These are phyloP conservation scores for Wickerhamomyces pijperi DNA, from an alignment of 805 yeast species.

Conservation along the genomic window DNA sequence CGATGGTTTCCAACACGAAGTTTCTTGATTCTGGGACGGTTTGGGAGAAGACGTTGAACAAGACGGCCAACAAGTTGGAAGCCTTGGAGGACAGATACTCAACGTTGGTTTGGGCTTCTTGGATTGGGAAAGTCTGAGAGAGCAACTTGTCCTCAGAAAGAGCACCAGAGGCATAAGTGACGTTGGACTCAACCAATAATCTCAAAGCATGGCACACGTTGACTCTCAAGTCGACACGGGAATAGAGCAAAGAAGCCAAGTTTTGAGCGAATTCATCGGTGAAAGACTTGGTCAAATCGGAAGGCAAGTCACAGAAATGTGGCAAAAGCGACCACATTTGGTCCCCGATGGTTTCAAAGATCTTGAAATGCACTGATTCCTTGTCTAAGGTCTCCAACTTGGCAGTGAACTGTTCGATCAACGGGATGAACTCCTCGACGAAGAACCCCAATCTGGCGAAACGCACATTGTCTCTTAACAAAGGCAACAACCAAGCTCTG, in stretches of 20 bases:
- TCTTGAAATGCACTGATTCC: slow-evolving; percentile 60
- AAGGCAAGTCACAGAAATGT: slow-evolving; percentile 78
- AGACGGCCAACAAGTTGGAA: slow-evolving; percentile 69
- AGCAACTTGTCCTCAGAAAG: slow-evolving; percentile 43
- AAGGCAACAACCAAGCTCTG: slow-evolving; percentile 90
- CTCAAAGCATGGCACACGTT: slow-evolving; percentile 77
- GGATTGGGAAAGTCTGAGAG: slow-evolving; percentile 48
- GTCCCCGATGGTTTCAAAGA: slow-evolving; percentile 75
- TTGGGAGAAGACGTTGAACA: slow-evolving; percentile 88
- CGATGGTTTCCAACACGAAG: slow-evolving; percentile 77
- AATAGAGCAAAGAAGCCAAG: slow-evolving; percentile 64
- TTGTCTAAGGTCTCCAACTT: slow-evolving; percentile 33
- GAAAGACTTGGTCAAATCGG: slow-evolving; percentile 55
- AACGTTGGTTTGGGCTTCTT: slow-evolving; percentile 43
- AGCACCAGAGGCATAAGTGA: slow-evolving; percentile 51
- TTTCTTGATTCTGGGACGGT: slow-evolving; percentile 78
- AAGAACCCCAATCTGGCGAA: slow-evolving; percentile 60
- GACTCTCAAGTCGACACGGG: slow-evolving; percentile 64
- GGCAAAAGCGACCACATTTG: slow-evolving; percentile 92
- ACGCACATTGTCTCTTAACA: slow-evolving; percentile 77
- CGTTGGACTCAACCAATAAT: slow-evolving; percentile 66
- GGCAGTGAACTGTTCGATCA: slow-evolving; percentile 40
- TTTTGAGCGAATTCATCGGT: slow-evolving; percentile 68
- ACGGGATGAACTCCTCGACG: slow-evolving; percentile 54
- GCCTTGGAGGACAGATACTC: slow-evolving; percentile 56